phyloP scores from a whole-genome alignment of 2,329 filamentous ascomycete species.

The Orbilia ellipsospora region DNA sequence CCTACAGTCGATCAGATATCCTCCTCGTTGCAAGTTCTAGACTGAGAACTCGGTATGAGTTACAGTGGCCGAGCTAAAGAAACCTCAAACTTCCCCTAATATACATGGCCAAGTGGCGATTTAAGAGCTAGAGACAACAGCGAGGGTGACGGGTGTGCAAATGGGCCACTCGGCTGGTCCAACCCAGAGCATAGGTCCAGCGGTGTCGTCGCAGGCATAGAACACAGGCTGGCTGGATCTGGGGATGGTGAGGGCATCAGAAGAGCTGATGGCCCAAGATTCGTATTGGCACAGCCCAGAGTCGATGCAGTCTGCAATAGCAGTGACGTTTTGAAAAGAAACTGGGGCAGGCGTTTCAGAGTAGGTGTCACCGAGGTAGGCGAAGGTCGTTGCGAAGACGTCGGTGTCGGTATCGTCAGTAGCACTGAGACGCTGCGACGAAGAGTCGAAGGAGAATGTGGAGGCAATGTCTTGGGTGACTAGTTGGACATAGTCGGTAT shows the following conservation, averaged over 20 bases:
- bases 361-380: conserved; percentile 10
- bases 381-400: conserved; percentile 35
- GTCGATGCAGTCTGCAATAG: conserved; percentile 19
- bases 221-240: conserved; percentile 28
- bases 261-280: conserved; percentile 19
- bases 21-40: conserved; percentile 12
- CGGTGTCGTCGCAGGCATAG: conserved; percentile 21
- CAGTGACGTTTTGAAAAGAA: conserved; percentile 20
- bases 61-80: no score
- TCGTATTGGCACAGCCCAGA: conserved; percentile 26
- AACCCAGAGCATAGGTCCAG: conserved; percentile 13
- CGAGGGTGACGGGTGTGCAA: conserved; percentile 19
- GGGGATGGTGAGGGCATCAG: conserved; percentile 4
- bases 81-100: neutral
- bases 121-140: neutral
- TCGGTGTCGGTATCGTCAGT: conserved; percentile 4
- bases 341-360: conserved; percentile 29
- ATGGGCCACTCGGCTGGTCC: conserved; percentile 21
- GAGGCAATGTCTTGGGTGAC: conserved; percentile 59
- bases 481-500: conserved; percentile 54
- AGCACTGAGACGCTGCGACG: conserved; percentile 10
- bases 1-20: conserved; percentile 18
- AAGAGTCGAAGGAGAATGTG: conserved; percentile 60
- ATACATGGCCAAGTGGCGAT: neutral
- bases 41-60: neutral